phyloP scores from a whole-genome alignment of 208 protist species.

The Polymyxa betae region DNA sequence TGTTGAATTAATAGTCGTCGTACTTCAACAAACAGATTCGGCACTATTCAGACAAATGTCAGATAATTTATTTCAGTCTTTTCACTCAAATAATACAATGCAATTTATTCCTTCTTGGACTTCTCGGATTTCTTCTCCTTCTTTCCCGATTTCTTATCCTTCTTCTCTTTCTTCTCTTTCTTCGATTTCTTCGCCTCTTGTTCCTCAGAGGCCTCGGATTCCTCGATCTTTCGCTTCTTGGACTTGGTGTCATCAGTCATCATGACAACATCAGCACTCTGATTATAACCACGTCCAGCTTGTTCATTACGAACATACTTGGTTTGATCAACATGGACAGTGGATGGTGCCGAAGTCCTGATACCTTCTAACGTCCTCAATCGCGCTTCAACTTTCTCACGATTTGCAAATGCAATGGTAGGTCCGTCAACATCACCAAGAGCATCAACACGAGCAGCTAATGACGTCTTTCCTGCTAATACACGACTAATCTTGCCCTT shows the following conservation, averaged over 20 bases:
- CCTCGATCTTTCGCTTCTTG: slow-evolving; percentile 32
- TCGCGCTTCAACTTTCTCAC: slow-evolving; percentile 64
- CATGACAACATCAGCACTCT: slow-evolving; percentile 52
- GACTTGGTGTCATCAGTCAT: slow-evolving; percentile 36
- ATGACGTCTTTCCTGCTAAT: slow-evolving; percentile 94
- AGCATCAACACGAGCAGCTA: slow-evolving; percentile 95
- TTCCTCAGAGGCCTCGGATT: background rate
- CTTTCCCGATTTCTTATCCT: background rate
- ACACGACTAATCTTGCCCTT: slow-evolving; percentile 91
- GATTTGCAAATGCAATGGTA: slow-evolving; percentile 70
- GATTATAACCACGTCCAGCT: slow-evolving; percentile 53
- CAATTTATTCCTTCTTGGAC: background rate
- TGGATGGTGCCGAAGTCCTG: background rate
- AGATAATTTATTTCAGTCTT: too few species aligned
- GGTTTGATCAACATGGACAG: background rate
- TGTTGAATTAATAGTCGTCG: too few species aligned
- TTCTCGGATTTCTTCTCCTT: slow-evolving; percentile 36
- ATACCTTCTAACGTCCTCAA: slow-evolving; percentile 60
- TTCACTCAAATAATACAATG: too few species aligned
- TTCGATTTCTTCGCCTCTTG: slow-evolving; percentile 39
- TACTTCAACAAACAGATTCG: too few species aligned
- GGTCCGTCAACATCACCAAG: slow-evolving; percentile 89
- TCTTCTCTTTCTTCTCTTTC: background rate
- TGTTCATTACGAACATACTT: slow-evolving; percentile 49
- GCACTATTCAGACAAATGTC: too few species aligned